Evolutionary conservation across 23 red algal genomes (phyloP), one percentile per base, ranked within the genome.

Genomic region (Chondrus crispus): DNA sequence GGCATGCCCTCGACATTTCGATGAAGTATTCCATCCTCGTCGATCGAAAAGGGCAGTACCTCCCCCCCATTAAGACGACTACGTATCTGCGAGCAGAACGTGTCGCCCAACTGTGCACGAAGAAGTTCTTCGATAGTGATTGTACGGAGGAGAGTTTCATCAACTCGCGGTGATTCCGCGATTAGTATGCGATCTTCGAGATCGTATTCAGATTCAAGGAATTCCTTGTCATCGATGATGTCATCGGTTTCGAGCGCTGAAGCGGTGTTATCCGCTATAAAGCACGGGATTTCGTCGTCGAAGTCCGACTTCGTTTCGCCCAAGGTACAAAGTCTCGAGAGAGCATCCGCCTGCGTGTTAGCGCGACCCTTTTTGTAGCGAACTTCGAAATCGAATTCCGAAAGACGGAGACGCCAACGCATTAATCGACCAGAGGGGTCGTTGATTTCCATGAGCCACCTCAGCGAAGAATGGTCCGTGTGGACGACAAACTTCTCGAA

Each of bases 41-140:
- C 60, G 24, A 73, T 1, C 18, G 37, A 29, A 50, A 87, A 87
- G 3, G 11, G 45, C 1, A 45, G 0, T 2, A 3, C 0, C 0
- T 45, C 26, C 1, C 83, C 50, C 11, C 38, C 51, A 46, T 70
- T 70, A n/a, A 74, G 46, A 28, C 6, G 37, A 20, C 28, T 48
- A 11, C 62, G 62, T 16, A 87, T 70, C 11, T 87, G 26, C 35
- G 39, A 16, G 49, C 2, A 87, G 48, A 71, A 74, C 39, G 1
- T 29, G 33, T 88, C 85, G 22, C 28, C 2, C 19, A 46, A 2
- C 38, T 74, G 62, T 38, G 53, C 38, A 18, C 68, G 10, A 41
- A 88, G 20, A 44, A 75, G 62, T 66, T 75, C 68, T 20, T 77
- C 85, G 1, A 68, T 35, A 42, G 85, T 18, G 3, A 88, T 76